Evolutionary conservation across 768 basidiomycete species (phyloP), one percentile per base, ranked within the genome.

Genomic region (Asterophora lycoperdoides): DNA sequence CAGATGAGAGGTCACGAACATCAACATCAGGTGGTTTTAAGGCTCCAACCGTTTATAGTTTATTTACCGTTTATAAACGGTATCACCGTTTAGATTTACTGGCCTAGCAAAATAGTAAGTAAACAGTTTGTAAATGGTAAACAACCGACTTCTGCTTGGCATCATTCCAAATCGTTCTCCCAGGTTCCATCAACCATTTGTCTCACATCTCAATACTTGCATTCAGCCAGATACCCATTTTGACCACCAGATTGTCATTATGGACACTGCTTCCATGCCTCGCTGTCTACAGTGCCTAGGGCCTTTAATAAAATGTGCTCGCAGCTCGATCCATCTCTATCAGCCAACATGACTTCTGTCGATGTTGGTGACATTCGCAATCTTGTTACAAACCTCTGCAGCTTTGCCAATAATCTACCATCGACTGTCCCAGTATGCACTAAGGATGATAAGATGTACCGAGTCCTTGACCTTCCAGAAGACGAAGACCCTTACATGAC

Each of bases 1-100:
- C n/a, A n/a, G n/a, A n/a, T n/a, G n/a, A n/a, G n/a, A n/a, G n/a
- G n/a, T n/a, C n/a, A n/a, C n/a, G n/a, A n/a, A n/a, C n/a, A n/a
- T n/a, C n/a, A n/a, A n/a, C n/a, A n/a, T n/a, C n/a, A n/a, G n/a
- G n/a, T n/a, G n/a, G n/a, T n/a, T n/a, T 29, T 49, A 49, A 49
- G 48, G 48, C 48, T 49, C 41, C 48, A 49, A 49, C 48, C 48
- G 15, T 49, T 43, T n/a, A n/a, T 49, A 42, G 39, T 49, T 43
- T 49, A 23, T 49, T 49, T 49, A 49, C 41, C 23, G 33, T 43
- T 37, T 43, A 32, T 48, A 48, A 41, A 48, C 46, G 18, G 38
- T 48, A 41, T 29, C 17, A 48, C 46, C 39, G 38, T 48, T 48
- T 48, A 48, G 8, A 29, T 28, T 49, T 49, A 36, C 23, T 26